These are phyloP conservation scores for Pyronema omphalodes DNA, from an alignment of 495 filamentous ascomycete genomes.

Conservation along the genomic window DNA sequence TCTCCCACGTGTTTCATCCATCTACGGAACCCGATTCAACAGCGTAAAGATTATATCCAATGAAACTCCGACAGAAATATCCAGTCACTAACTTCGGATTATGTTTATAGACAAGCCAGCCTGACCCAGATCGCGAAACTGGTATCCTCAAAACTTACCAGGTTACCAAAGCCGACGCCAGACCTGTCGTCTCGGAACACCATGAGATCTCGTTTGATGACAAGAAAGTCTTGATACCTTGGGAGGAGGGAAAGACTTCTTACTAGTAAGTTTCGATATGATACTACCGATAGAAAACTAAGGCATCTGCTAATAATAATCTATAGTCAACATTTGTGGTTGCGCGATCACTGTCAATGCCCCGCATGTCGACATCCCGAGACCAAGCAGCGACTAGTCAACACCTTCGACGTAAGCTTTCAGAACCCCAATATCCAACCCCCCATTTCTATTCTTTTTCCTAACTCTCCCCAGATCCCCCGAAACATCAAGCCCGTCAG, in stretches of 20 bases:
- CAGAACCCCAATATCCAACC: conserved; percentile 9
- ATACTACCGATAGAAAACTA: background rate
- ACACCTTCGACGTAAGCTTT: conserved; percentile 46
- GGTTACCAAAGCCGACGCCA: conserved; percentile 23
- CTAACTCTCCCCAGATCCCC: conserved; percentile 35
- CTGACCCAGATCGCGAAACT: background rate
- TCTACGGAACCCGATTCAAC: background rate
- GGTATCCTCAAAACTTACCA: conserved; percentile 20
- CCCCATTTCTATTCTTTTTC: no score
- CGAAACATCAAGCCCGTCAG: conserved; percentile 30
- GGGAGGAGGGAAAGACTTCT: conserved; percentile 24
- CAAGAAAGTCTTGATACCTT: conserved; percentile 22
- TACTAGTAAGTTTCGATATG: conserved; percentile 16
- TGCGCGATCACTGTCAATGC: conserved; percentile 67
- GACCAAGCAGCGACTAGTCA: conserved; percentile 53
- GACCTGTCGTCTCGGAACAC: conserved; percentile 17
- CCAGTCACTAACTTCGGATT: background rate
- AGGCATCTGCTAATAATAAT: background rate
- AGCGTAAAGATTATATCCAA: background rate
- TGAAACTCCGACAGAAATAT: background rate
- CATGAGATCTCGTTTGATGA: conserved; percentile 24
- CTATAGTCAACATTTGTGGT: conserved; percentile 25
- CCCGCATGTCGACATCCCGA: conserved; percentile 51
- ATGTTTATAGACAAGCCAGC: background rate
- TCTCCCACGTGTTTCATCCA: background rate